Base-by-base conservation (phyloP, 192 early-diverging fungal genomes). In the Coemansia sp. region DNA sequence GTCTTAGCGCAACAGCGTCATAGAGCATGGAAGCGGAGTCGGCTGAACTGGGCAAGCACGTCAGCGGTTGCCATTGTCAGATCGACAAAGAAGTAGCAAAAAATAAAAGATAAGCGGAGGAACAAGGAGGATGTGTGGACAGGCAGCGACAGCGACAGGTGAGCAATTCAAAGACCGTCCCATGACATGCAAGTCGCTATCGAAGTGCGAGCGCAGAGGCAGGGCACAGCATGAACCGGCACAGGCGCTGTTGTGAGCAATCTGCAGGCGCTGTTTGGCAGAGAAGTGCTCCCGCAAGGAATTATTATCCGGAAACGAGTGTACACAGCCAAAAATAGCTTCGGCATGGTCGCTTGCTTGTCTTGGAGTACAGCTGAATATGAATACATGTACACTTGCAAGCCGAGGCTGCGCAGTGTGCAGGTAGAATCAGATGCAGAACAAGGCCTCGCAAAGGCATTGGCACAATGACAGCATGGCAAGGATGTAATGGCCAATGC, bases 371-470 rank as follows among this genome's bases (percentile, higher is more conserved):
- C 29, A 51, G 47, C 47, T 27, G 12, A 17, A 29, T n/a, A 29
- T 32, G 17, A 54, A 54, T 54, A 27, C 25, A 35, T 7, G 7
- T 5, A 35, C 32, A 7, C 7, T 2, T 35, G 7, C 32, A 35
- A 35, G 32, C 32, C 32, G 32, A 29, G 29, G 17, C 29, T 27
- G 17, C 27, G 51, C 15, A 32, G 15, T 54, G 51, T 32, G n/a
- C 31, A 32, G n/a, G 51, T 54, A 54, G 51, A 54, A 54, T 32
- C 51, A 15, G 51, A 17, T 54, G 51, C 51, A 54, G 51, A 32
- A 54, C 51, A 54, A 54, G 51, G 51, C 29, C 17, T 27, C 4
- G 27, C 15, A 27, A 27, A 27, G 31, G 8, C 29, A 20, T 54
- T 54, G 27, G 17, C 51, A n/a, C 51, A 32, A 54, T 7, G 51